Evolutionary conservation across 2,329 filamentous ascomycete species (phyloP).

Genomic region (Stachybotrys echinatus): DNA sequence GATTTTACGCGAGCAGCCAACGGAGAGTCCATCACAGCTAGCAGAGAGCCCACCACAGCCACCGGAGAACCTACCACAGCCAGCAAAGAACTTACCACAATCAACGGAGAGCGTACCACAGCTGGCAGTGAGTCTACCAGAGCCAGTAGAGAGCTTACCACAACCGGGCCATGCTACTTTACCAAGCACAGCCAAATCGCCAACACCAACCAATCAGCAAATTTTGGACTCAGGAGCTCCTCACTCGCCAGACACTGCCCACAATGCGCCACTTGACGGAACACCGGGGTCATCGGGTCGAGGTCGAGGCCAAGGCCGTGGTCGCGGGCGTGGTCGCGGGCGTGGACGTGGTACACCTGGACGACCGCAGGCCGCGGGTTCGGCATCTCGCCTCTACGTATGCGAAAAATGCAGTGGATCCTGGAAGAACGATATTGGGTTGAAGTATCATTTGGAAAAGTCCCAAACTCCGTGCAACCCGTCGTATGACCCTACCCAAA

Average conservation of each 20-base stretch:
- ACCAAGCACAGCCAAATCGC: too few species aligned
- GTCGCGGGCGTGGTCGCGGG: slow-evolving; percentile 4
- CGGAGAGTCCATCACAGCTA: too few species aligned
- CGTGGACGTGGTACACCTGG: slow-evolving; percentile 1
- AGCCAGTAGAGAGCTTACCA: too few species aligned
- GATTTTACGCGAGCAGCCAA: not conserved
- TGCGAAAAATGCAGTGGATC: slow-evolving; percentile 48
- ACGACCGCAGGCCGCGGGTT: slow-evolving; percentile 7
- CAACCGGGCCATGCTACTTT: too few species aligned
- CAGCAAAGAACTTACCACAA: too few species aligned
- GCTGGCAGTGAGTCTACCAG: too few species aligned
- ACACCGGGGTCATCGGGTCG: not conserved
- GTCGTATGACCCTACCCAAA: slow-evolving; percentile 15
- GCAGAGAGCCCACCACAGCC: too few species aligned
- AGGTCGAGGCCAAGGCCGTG: slow-evolving; percentile 7
- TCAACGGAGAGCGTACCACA: too few species aligned
- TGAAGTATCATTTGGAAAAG: slow-evolving; percentile 55
- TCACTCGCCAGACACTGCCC: too few species aligned
- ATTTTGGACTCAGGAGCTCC: too few species aligned
- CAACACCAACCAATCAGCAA: too few species aligned
- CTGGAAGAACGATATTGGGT: slow-evolving; percentile 54
- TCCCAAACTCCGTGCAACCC: slow-evolving; percentile 50
- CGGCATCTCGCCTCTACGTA: slow-evolving; percentile 27
- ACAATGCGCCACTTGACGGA: not conserved
- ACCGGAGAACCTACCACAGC: too few species aligned